phyloP scores from a whole-genome alignment of 768 basidiomycete genomes.

The Serendipita vermifera region DNA sequence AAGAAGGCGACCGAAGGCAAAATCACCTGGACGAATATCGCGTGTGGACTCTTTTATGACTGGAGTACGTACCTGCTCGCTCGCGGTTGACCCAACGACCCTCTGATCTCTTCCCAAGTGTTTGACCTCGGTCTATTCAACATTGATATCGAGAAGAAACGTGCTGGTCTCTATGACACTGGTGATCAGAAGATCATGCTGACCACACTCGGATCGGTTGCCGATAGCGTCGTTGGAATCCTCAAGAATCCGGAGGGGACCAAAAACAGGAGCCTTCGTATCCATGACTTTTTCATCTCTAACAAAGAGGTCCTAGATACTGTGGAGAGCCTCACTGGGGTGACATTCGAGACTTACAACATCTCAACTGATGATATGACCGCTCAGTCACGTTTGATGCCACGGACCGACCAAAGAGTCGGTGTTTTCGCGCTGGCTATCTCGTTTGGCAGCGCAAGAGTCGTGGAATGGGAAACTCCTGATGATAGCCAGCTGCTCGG shows the following conservation, averaged over 20 bases:
- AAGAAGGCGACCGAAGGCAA: background rate
- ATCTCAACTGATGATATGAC: background rate
- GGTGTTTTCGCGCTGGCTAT: too few relatives aligned
- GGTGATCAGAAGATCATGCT: background rate
- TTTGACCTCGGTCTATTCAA: background rate
- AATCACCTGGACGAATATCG: background rate
- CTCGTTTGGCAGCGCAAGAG: too few relatives aligned
- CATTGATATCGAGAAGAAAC: background rate
- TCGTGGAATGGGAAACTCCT: too few relatives aligned
- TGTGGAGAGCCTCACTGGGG: background rate
- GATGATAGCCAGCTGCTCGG: too few relatives aligned
- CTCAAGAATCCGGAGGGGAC: background rate
- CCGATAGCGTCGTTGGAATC: background rate
- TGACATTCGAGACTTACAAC: background rate
- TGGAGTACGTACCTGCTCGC: background rate
- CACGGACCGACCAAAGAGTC: too few relatives aligned
- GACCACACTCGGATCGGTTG: background rate
- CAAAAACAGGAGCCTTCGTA: background rate
- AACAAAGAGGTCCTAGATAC: background rate
- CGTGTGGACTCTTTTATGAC: background rate
- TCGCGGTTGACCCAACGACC: background rate
- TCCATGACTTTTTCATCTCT: slow-evolving; percentile 5
- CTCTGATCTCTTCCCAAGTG: background rate
- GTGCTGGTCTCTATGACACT: background rate
- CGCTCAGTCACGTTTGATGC: too few relatives aligned